Evolutionary conservation across 306 rosid species (phyloP).

Genomic region (Fragaria nilgerrensis): DNA sequence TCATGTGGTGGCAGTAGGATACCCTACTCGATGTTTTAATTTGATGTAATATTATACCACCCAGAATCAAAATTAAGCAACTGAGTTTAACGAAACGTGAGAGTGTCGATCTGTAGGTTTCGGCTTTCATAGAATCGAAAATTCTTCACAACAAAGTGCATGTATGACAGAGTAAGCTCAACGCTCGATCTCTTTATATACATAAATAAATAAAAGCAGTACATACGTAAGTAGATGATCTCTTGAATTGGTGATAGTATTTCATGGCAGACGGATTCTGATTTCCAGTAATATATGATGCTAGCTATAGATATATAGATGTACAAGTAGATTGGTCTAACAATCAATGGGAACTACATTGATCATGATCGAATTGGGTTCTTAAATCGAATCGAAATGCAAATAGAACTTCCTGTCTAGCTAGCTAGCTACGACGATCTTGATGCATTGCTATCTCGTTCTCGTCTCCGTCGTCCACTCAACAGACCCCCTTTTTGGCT

Average conservation of each 20-base stretch:
- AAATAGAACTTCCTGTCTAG: too few species aligned
- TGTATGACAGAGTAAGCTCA: not conserved
- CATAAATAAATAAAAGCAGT: not conserved
- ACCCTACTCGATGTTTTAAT: not conserved
- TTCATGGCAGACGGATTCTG: not conserved
- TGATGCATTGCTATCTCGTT: too few species aligned
- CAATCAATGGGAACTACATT: too few species aligned
- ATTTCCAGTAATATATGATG: not conserved
- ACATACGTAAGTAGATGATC: too few species aligned
- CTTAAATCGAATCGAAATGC: too few species aligned
- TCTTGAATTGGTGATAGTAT: not conserved
- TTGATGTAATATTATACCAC: not conserved
- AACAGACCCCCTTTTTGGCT: too few species aligned
- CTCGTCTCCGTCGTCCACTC: too few species aligned
- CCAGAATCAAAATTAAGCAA: not conserved
- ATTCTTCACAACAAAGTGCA: not conserved
- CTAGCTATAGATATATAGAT: not conserved
- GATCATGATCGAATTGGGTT: too few species aligned
- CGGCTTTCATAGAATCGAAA: not conserved
- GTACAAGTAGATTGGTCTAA: too few species aligned
- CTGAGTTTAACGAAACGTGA: not conserved
- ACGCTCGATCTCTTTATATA: not conserved
- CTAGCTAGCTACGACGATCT: too few species aligned
- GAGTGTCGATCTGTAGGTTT: not conserved
- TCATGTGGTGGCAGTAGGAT: not conserved